These are phyloP conservation scores for Clavispora fructus DNA, from an alignment of 805 yeast genomes.

Conservation along the genomic window DNA sequence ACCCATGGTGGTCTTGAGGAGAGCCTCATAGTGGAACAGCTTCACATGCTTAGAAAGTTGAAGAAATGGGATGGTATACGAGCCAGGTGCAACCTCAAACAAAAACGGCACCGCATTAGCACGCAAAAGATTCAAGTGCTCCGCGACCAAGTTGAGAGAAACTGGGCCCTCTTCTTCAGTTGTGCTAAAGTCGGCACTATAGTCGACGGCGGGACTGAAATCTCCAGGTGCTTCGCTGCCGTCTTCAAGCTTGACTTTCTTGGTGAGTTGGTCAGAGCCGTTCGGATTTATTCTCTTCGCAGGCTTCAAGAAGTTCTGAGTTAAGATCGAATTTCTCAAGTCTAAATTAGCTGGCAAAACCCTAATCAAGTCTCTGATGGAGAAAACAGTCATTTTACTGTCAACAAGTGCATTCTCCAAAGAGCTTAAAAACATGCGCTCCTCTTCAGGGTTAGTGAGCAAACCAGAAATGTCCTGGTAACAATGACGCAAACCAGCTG, in stretches of 20 bases:
- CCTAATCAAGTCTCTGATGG: constrained; percentile 28
- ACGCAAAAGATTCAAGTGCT: constrained; percentile 67
- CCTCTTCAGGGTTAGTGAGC: constrained; percentile 46
- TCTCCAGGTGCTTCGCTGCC: constrained; percentile 4
- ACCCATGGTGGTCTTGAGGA: constrained; percentile 59
- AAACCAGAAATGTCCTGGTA: constrained; percentile 43
- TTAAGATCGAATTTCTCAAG: constrained; percentile 41
- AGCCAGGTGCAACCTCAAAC: constrained; percentile 49
- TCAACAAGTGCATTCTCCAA: constrained; percentile 31
- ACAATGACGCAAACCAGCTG: constrained; percentile 40
- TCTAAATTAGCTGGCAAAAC: constrained; percentile 38
- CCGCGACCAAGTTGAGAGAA: constrained; percentile 37
- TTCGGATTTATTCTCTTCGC: constrained; percentile 8
- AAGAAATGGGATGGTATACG: constrained; percentile 58
- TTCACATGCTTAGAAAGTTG: constrained; percentile 43
- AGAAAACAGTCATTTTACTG: constrained; percentile 31
- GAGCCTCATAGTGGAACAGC: constrained; percentile 48
- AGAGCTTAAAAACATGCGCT: constrained; percentile 18
- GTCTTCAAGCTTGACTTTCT: constrained; percentile 40
- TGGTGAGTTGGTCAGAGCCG: constrained; percentile 10
- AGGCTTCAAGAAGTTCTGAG: constrained; percentile 39
- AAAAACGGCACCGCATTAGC: constrained; percentile 53
- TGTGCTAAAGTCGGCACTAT: not conserved
- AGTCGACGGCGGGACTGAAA: not conserved
- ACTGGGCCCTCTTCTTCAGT: constrained; percentile 17